Evolutionary conservation across 805 yeast species (phyloP).

Genomic region (Ogataea pilisensis): DNA sequence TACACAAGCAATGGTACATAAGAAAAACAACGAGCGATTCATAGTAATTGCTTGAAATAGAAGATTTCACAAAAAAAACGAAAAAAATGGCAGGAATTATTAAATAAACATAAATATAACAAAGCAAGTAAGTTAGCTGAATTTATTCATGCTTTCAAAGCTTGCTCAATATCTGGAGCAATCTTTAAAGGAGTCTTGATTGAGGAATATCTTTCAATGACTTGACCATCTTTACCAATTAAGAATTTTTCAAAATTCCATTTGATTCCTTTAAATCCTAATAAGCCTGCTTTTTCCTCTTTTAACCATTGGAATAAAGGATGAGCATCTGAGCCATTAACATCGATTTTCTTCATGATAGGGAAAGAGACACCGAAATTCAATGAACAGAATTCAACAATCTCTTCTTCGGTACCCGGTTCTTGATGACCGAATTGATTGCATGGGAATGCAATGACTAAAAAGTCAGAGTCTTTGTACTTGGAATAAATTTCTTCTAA

Average conservation of each 20-base stretch:
- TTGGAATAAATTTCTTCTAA: slow-evolving; percentile 64
- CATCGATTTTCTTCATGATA: slow-evolving; percentile 78
- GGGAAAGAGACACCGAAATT: slow-evolving; percentile 94
- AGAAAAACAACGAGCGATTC: too few species aligned
- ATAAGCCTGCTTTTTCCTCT: slow-evolving; percentile 47
- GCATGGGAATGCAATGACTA: slow-evolving; percentile 82
- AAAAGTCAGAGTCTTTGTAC: slow-evolving; percentile 60
- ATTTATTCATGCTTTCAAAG: slow-evolving; percentile 39
- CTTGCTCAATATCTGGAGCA: slow-evolving; percentile 53
- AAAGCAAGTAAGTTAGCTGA: too few species aligned
- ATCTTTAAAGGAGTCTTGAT: slow-evolving; percentile 62
- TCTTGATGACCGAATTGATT: slow-evolving; percentile 85
- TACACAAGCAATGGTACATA: too few species aligned
- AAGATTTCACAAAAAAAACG: too few species aligned
- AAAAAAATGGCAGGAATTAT: too few species aligned
- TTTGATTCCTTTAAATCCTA: slow-evolving; percentile 65
- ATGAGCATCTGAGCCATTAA: slow-evolving; percentile 78
- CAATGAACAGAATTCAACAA: slow-evolving; percentile 64
- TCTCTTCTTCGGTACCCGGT: slow-evolving; percentile 65
- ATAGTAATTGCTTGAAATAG: too few species aligned
- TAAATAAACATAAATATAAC: too few species aligned
- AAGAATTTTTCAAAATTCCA: slow-evolving; percentile 64
- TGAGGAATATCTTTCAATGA: slow-evolving; percentile 52
- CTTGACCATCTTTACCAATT: slow-evolving; percentile 50
- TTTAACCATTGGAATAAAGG: slow-evolving; percentile 81